These are phyloP conservation scores for Exobasidium rhododendri DNA, from an alignment of 1,284 basidiomycete genomes.

Conservation along the genomic window DNA sequence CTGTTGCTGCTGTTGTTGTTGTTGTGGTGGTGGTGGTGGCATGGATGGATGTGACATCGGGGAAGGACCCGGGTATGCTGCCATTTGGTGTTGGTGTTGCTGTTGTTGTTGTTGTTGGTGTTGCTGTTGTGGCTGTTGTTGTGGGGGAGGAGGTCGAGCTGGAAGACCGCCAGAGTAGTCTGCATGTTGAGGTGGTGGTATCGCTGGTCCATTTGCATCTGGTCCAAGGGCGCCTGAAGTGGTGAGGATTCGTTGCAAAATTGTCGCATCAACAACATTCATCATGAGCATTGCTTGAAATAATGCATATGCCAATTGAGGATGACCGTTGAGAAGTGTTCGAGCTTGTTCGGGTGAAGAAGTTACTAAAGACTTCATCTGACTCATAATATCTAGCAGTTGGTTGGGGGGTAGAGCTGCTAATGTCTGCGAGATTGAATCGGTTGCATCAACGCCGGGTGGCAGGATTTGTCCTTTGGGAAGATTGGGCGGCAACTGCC, in stretches of 20 bases:
- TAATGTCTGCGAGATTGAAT: slow-evolving; percentile 81
- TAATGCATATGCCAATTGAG: slow-evolving; percentile 90
- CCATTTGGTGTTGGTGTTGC: slow-evolving; percentile 30
- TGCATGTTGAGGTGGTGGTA: slow-evolving; percentile 15
- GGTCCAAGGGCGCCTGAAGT: slow-evolving; percentile 8
- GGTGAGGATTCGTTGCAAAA: slow-evolving; percentile 70
- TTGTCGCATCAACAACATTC: slow-evolving; percentile 85
- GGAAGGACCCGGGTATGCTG: slow-evolving; percentile 15
- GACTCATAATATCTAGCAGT: slow-evolving; percentile 88
- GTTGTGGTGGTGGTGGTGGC: slow-evolving; percentile 17
- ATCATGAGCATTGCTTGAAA: slow-evolving; percentile 93
- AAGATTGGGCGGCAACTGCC: slow-evolving; percentile 62
- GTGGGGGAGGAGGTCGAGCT: slow-evolving; percentile 17
- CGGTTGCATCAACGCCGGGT: slow-evolving; percentile 72
- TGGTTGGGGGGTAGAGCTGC: slow-evolving; percentile 79
- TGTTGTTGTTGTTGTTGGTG: slow-evolving; percentile 11
- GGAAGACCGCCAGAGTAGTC: slow-evolving; percentile 24
- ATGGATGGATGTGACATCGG: slow-evolving; percentile 5
- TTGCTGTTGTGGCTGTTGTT: slow-evolving; percentile 6
- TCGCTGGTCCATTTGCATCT: slow-evolving; percentile 12
- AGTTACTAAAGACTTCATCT: slow-evolving; percentile 94
- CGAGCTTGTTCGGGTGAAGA: slow-evolving; percentile 87
- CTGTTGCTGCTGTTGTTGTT: slow-evolving; percentile 30
- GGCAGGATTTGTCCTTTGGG: slow-evolving; percentile 76
- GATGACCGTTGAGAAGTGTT: slow-evolving; percentile 73